These are phyloP conservation scores for Pugionium dolabratum DNA, from an alignment of 345 rosid genomes.

Conservation along the genomic window DNA sequence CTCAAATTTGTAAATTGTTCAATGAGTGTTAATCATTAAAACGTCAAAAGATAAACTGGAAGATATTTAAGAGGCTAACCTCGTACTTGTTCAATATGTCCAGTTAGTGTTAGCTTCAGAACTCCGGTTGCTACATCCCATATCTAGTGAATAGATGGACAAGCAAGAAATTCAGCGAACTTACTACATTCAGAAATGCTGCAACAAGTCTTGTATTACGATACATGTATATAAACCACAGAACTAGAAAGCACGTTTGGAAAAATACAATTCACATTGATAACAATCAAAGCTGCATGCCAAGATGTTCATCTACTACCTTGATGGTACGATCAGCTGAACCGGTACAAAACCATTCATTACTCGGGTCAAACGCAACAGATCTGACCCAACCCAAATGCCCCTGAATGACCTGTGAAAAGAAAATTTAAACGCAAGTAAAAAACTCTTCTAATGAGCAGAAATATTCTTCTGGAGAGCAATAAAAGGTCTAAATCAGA, in stretches of 20 bases:
- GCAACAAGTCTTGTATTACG: neutral
- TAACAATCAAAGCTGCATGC: too few species aligned
- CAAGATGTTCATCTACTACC: constrained; percentile 43
- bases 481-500: constrained; percentile 11
- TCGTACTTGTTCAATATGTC: constrained; percentile 95
- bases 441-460: constrained; percentile 11
- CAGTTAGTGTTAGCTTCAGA: constrained; percentile 90
- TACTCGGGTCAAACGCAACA: constrained; percentile 94
- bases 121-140: constrained; percentile 96
- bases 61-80: constrained; percentile 50
- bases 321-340: constrained; percentile 98
- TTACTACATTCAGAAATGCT: constrained; percentile 13
- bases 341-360: constrained; percentile 97
- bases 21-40: neutral
- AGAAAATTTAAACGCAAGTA: constrained; percentile 32
- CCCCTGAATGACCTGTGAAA: constrained; percentile 64
- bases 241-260: neutral
- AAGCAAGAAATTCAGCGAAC: constrained; percentile 14
- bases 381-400: constrained; percentile 99
- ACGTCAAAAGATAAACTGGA: constrained; percentile 3
- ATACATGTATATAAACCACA: neutral
- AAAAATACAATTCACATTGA: neutral
- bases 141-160: constrained; percentile 51
- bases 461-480: neutral
- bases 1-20: constrained; percentile 3